Evolutionary conservation across 2,329 filamentous ascomycete species (phyloP).

Genomic region (Microdochium nivale): DNA sequence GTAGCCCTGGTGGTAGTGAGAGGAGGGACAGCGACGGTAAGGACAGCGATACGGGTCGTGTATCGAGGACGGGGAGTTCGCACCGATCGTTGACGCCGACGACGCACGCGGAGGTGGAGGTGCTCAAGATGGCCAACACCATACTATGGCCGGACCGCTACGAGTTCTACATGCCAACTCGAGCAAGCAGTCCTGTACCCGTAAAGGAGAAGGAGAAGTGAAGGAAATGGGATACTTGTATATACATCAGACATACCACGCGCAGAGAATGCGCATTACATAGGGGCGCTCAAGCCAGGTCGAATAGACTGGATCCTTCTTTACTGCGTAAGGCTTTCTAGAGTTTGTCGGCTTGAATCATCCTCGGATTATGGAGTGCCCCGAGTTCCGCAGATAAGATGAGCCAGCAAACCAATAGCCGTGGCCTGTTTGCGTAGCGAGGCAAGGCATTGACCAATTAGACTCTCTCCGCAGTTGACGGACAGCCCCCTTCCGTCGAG

Average conservation of each 20-base stretch:
- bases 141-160: slow-evolving; percentile 47
- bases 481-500: no score
- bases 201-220: slow-evolving; percentile 7
- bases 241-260: not conserved
- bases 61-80: slow-evolving; percentile 11
- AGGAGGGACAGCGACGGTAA: slow-evolving; percentile 12
- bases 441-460: no score
- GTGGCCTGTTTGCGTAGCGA: no score
- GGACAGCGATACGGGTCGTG: slow-evolving; percentile 10
- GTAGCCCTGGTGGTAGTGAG: slow-evolving; percentile 4
- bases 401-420: no score
- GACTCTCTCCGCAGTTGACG: no score
- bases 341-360: not conserved
- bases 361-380: no score
- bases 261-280: not conserved
- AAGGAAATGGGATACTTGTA: not conserved
- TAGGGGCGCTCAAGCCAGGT: not conserved
- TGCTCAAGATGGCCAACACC: slow-evolving; percentile 45
- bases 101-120: slow-evolving; percentile 38
- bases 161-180: slow-evolving; percentile 36
- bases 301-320: no score
- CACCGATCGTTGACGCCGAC: slow-evolving; percentile 12
- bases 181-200: slow-evolving; percentile 17
- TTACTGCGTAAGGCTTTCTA: no score
- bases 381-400: no score